Conservation (phyloP, 1,284 basidiomycete species). For the Peniophora sp. region DNA sequence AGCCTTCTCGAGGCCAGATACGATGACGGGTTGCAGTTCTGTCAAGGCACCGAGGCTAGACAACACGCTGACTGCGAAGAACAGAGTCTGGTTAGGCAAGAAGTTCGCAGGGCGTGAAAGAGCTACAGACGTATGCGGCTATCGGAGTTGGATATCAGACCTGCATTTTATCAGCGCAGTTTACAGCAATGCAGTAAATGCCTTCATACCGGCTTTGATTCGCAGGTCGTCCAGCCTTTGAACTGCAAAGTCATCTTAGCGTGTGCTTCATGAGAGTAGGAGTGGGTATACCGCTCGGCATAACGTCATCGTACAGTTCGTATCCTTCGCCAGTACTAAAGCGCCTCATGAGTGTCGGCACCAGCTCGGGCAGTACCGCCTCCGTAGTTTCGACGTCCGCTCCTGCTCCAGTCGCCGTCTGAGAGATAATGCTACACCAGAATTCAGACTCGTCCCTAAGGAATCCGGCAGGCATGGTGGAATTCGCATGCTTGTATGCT, state of each 20-base stretch:
- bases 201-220: constrained; percentile 35
- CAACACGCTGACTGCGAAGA: too few relatives aligned
- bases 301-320: constrained; percentile 52
- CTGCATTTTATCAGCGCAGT: too few relatives aligned
- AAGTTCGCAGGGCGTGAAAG: not conserved
- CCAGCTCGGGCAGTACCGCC: constrained; percentile 40
- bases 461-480: constrained; percentile 21
- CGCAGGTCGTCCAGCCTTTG: constrained; percentile 38
- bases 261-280: not conserved
- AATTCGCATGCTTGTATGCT: constrained; percentile 53
- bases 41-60: too few relatives aligned
- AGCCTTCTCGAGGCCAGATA: too few relatives aligned
- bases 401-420: constrained; percentile 67
- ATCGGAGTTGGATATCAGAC: constrained; percentile 66
- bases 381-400: constrained; percentile 49
- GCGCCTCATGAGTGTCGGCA: constrained; percentile 45
- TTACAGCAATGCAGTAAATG: too few relatives aligned
- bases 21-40: too few relatives aligned
- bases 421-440: constrained; percentile 67
- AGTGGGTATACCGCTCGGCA: constrained; percentile 45
- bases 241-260: too few relatives aligned
- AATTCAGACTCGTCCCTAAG: constrained; percentile 32
- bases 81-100: too few relatives aligned
- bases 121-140: constrained; percentile 56
- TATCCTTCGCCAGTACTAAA: constrained; percentile 71